Percentiles rank a stretch among this genome's conserved stretches.
Evolutionary conservation across 1,284 basidiomycete genomes (phyloP).

Genomic region (Farysia itapuensis): DNA sequence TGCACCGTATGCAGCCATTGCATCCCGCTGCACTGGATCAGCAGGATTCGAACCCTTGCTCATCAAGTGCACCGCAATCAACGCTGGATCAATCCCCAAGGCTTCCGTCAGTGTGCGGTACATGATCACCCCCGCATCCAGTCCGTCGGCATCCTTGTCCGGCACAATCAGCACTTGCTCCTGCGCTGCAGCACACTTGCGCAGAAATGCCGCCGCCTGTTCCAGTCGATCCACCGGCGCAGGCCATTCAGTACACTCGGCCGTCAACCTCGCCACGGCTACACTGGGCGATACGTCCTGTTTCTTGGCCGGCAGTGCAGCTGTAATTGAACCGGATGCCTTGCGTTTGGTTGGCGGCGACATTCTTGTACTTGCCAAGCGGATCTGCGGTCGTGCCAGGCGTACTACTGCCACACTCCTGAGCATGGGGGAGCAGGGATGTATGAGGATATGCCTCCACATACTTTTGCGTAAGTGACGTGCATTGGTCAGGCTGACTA

Average conservation of each 20-base stretch:
- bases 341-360: no score
- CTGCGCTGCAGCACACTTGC: constrained; percentile 5
- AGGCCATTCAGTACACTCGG: constrained; percentile 27
- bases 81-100: constrained; percentile 10
- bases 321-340: no score
- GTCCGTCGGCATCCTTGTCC: constrained; percentile 49
- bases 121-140: constrained; percentile 39
- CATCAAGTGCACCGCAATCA: constrained; percentile 40
- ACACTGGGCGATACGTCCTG: no score
- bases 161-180: constrained; percentile 31
- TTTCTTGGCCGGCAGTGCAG: no score
- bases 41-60: constrained; percentile 33
- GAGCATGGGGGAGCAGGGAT: no score
- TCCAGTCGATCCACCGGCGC: constrained; percentile 5
- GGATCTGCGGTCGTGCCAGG: no score
- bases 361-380: no score
- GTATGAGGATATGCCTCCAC: no score
- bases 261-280: constrained; percentile 13
- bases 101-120: constrained; percentile 34
- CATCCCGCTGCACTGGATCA: constrained; percentile 11
- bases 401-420: no score
- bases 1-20: constrained; percentile 19
- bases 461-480: no score
- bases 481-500: no score
- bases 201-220: constrained; percentile 22